A percentile compares a stretch with the other conserved stretches of the same genome.
phyloP scores from a whole-genome alignment of 1,139 yeast species.

The Yamadazyma spencermartinsiae region DNA sequence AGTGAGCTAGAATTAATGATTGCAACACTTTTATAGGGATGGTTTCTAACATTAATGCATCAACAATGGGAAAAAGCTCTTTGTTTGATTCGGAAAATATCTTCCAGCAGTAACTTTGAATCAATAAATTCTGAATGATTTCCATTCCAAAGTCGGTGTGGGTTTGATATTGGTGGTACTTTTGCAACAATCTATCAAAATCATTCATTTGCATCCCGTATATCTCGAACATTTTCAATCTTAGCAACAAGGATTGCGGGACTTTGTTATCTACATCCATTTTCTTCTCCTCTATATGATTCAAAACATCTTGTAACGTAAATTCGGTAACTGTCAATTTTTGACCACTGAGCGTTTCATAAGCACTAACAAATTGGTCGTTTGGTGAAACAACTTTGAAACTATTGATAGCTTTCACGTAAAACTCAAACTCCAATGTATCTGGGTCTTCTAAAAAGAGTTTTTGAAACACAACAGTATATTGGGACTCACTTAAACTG shows the following conservation, averaged over 20 bases:
- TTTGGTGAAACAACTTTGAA: conserved; percentile 5
- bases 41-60: conserved; percentile 38
- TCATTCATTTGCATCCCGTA: conserved; percentile 38
- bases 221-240: conserved; percentile 33
- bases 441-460: conserved; percentile 9
- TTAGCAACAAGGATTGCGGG: conserved; percentile 26
- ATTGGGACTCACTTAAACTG: conserved; percentile 11
- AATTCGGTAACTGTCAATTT: background rate
- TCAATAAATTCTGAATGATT: conserved; percentile 28
- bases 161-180: conserved; percentile 38
- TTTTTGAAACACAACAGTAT: conserved; percentile 11
- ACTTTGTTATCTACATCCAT: conserved; percentile 25
- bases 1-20: conserved; percentile 45
- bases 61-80: conserved; percentile 41
- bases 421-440: conserved; percentile 4
- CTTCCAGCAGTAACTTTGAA: conserved; percentile 39
- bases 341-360: conserved; percentile 3
- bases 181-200: conserved; percentile 27
- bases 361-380: conserved; percentile 5
- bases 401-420: conserved; percentile 13
- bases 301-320: conserved; percentile 8
- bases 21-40: conserved; percentile 44
- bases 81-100: conserved; percentile 37
- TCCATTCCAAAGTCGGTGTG: conserved; percentile 38
- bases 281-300: conserved; percentile 21